Percentiles rank a stretch among this genome's conserved stretches.
These are phyloP conservation scores for Cunninghamia lanceolata DNA, from an alignment of 75 land plant genomes.

Conservation along the genomic window DNA sequence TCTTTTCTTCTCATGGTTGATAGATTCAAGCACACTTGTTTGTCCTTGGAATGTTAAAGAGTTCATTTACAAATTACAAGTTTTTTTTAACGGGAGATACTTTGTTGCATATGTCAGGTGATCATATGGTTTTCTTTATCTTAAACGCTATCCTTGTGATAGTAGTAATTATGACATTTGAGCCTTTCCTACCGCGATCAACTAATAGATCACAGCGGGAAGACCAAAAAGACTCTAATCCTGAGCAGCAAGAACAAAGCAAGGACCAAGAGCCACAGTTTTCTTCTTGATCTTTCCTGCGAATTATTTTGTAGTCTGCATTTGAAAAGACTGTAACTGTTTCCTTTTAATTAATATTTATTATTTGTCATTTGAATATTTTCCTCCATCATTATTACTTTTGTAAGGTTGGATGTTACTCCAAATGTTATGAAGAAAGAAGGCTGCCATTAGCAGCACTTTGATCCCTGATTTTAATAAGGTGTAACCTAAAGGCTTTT, in stretches of 20 bases:
- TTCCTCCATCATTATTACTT: background rate
- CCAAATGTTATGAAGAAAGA: background rate
- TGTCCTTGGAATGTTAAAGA: background rate
- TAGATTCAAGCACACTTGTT: background rate
- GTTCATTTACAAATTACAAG: background rate
- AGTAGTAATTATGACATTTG: conserved; percentile 36
- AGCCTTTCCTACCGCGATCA: conserved; percentile 49
- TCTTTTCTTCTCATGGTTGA: background rate
- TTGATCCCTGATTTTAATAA: background rate
- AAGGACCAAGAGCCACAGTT: background rate
- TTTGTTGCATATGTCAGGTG: conserved; percentile 38
- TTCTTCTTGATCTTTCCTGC: background rate
- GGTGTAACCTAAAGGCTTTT: background rate
- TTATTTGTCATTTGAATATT: background rate
- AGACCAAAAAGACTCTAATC: background rate
- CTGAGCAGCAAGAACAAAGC: background rate
- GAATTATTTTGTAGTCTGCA: too few relatives aligned
- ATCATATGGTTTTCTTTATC: conserved; percentile 59
- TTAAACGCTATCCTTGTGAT: conserved; percentile 33
- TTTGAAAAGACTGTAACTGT: background rate
- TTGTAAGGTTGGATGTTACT: too few relatives aligned
- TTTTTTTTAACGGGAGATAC: background rate
- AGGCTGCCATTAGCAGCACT: background rate
- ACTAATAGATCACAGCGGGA: conserved; percentile 3
- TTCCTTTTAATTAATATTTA: background rate